phyloP scores from a whole-genome alignment of 805 yeast genomes.

The Candida oleophila region DNA sequence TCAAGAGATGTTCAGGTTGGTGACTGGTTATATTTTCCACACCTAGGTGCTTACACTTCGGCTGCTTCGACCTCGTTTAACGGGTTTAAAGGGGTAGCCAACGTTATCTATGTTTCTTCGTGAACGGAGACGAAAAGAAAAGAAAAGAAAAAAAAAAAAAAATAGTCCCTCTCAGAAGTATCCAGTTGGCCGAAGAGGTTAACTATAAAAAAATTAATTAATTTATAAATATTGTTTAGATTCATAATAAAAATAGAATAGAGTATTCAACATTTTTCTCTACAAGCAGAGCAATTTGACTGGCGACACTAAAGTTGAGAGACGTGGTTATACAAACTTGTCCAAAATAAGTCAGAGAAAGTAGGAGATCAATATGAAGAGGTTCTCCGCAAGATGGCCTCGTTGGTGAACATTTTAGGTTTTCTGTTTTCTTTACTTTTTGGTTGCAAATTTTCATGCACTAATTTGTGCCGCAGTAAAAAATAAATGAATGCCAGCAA shows the following conservation, averaged over 20 bases:
- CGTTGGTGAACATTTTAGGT: no score
- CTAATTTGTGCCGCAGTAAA: no score
- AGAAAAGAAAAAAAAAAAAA: background rate
- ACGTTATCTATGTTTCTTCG: constrained; percentile 55
- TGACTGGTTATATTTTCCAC: constrained; percentile 86
- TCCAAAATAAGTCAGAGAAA: no score
- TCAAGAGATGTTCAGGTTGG: constrained; percentile 70
- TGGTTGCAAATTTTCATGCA: no score
- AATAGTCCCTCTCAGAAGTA: no score
- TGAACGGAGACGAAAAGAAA: background rate
- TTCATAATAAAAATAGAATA: no score
- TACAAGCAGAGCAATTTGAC: no score
- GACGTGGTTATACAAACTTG: no score
- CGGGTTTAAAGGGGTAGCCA: constrained; percentile 69
- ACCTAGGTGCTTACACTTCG: constrained; percentile 88
- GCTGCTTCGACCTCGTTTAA: constrained; percentile 93
- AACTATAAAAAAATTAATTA: background rate
- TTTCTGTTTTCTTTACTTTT: no score
- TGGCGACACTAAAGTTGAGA: background rate
- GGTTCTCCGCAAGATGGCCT: no score
- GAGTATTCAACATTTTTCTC: background rate
- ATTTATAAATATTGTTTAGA: background rate
- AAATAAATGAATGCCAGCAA: no score
- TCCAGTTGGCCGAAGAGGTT: background rate
- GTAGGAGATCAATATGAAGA: no score